These are phyloP conservation scores for Suhomyces chickasaworum DNA, from an alignment of 1,139 yeast genomes.

Conservation along the genomic window DNA sequence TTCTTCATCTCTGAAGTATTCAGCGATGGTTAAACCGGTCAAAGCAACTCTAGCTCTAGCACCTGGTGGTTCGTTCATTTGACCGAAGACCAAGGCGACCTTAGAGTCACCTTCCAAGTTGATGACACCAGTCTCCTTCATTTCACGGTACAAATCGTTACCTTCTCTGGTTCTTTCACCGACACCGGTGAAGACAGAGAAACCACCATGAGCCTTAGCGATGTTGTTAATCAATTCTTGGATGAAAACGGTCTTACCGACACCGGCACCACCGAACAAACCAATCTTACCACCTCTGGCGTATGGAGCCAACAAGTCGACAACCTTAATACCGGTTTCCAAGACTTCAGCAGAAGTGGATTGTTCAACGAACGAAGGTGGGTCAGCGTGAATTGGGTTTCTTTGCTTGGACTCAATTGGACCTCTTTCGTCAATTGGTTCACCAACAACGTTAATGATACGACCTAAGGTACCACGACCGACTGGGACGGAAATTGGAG, in stretches of 20 bases:
- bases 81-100: conserved; percentile 99
- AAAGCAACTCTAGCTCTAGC: conserved; percentile 99
- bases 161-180: conserved; percentile 99
- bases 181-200: conserved; percentile 99
- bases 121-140: conserved; percentile 99
- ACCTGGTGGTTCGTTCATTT: conserved; percentile 99
- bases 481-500: conserved; percentile 98
- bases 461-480: conserved; percentile 99
- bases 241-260: conserved; percentile 99
- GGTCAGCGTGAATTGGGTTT: conserved; percentile 98
- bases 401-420: conserved; percentile 89
- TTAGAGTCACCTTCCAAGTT: conserved; percentile 99
- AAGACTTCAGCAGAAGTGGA: conserved; percentile 97
- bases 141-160: conserved; percentile 99
- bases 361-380: conserved; percentile 95
- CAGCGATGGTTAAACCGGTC: conserved; percentile 99
- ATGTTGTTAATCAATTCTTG: conserved; percentile 99
- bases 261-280: conserved; percentile 99
- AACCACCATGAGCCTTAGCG: conserved; percentile 99
- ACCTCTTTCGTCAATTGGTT: conserved; percentile 99
- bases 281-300: conserved; percentile 99
- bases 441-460: conserved; percentile 98
- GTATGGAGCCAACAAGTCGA: conserved; percentile 98
- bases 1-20: conserved; percentile 99
- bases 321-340: conserved; percentile 99